Percentiles rank a stretch among this genome's conserved stretches.
These are phyloP conservation scores for Datura wrightii DNA, from an alignment of 257 asterid genomes.

Conservation along the genomic window DNA sequence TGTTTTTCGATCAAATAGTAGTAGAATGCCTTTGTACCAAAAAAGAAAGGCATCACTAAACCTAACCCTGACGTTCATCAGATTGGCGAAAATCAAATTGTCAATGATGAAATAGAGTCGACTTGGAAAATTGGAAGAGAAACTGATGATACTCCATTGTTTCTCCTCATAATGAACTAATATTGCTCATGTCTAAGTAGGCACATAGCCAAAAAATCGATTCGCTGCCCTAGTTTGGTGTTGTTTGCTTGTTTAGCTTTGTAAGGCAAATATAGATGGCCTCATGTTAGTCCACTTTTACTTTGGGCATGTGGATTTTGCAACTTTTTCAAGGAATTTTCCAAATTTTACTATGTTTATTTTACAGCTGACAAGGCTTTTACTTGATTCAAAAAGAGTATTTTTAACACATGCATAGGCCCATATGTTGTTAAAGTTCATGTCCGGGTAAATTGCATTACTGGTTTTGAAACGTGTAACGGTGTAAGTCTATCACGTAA, in stretches of 20 bases:
- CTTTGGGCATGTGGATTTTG: not conserved
- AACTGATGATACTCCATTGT: not conserved
- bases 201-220: not conserved
- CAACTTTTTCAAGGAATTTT: not conserved
- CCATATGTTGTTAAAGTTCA: not conserved
- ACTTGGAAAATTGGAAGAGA: not conserved
- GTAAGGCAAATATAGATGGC: not conserved
- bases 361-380: not conserved
- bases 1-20: not conserved
- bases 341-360: not conserved
- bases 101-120: not conserved
- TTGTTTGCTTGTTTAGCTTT: not conserved
- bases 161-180: not conserved
- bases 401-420: conserved; percentile 3
- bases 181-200: not conserved
- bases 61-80: not conserved
- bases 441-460: not conserved
- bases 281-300: conserved; percentile 1
- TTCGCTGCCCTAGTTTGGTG: not conserved
- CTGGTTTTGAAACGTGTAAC: not conserved
- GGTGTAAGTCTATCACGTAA: not conserved
- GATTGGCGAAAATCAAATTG: not conserved
- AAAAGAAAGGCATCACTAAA: not conserved
- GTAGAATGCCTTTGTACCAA: not conserved
- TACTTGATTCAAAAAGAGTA: not conserved